Conservation (phyloP, 1,139 yeast species). For the Candida pseudocylindracea region DNA sequence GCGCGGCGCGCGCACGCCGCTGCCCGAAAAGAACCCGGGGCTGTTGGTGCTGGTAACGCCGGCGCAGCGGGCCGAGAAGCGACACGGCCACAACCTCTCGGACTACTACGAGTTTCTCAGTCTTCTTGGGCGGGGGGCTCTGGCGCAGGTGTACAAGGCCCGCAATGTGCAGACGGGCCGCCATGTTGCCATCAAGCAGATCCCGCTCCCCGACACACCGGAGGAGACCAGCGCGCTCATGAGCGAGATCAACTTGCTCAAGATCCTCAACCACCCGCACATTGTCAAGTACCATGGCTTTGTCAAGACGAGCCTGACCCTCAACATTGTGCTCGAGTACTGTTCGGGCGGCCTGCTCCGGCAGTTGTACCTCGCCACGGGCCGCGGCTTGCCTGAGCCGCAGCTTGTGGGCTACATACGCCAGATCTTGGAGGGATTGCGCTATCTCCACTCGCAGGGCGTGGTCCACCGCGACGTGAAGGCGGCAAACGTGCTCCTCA, state of each 20-base stretch:
- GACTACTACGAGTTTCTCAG: constrained; percentile 36
- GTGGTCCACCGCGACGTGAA: constrained; percentile 63
- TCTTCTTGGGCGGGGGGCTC: constrained; percentile 59
- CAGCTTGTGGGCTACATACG: constrained; percentile 35
- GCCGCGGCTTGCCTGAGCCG: constrained; percentile 33
- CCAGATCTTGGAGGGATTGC: constrained; percentile 58
- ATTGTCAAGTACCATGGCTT: constrained; percentile 85
- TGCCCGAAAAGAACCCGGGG: neutral
- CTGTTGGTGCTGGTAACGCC: constrained; percentile 21
- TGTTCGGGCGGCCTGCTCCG: constrained; percentile 79
- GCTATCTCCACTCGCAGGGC: constrained; percentile 45
- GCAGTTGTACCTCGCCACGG: constrained; percentile 33
- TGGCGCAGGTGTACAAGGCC: constrained; percentile 54
- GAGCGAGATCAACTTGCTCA: constrained; percentile 76
- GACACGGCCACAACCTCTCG: constrained; percentile 14
- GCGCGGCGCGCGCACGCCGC: neutral
- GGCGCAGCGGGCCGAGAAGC: constrained; percentile 25
- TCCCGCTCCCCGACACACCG: constrained; percentile 21
- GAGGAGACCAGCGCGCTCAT: constrained; percentile 27
- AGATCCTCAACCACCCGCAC: constrained; percentile 61
- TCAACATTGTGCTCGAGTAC: constrained; percentile 52
- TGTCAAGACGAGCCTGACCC: constrained; percentile 39
- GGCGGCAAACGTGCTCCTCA: constrained; percentile 52
- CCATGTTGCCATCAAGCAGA: constrained; percentile 71
- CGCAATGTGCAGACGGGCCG: constrained; percentile 40